Percentiles rank a stretch among this genome's conserved stretches.
phyloP scores from a whole-genome alignment of 352 stramenopile genomes.

The Vaucheria bursata region DNA sequence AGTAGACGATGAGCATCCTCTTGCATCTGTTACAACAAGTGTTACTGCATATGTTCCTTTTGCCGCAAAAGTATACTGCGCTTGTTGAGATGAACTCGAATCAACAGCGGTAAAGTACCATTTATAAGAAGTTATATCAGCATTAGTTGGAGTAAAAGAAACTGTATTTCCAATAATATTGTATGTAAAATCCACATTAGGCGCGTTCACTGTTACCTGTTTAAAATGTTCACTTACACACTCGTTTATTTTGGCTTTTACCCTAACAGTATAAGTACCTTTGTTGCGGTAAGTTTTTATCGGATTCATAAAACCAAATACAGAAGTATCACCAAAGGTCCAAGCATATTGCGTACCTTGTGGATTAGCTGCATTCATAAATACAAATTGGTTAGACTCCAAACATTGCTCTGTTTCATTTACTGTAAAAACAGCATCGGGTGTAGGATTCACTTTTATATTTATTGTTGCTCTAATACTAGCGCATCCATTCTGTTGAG shows the following conservation, averaged over 20 bases:
- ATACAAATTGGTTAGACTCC: slow-evolving; percentile 8
- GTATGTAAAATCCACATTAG: slow-evolving; percentile 8
- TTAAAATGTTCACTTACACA: slow-evolving; percentile 9
- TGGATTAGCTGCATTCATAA: slow-evolving; percentile 8
- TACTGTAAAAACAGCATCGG: slow-evolving; percentile 7
- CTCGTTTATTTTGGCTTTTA: slow-evolving; percentile 8
- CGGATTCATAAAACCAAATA: slow-evolving; percentile 8
- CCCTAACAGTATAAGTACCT: slow-evolving; percentile 7
- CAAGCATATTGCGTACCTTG: slow-evolving; percentile 6
- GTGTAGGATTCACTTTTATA: slow-evolving; percentile 8
- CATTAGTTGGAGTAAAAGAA: slow-evolving; percentile 8
- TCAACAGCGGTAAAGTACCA: slow-evolving; percentile 6
- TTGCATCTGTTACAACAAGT: slow-evolving; percentile 8
- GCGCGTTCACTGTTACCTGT: slow-evolving; percentile 4
- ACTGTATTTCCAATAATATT: slow-evolving; percentile 9
- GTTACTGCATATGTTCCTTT: slow-evolving; percentile 8
- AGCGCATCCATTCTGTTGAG: slow-evolving; percentile 5
- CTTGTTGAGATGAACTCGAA: slow-evolving; percentile 7
- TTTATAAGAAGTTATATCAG: slow-evolving; percentile 9
- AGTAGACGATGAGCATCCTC: slow-evolving; percentile 5
- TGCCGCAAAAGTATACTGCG: slow-evolving; percentile 5
- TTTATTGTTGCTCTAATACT: slow-evolving; percentile 9
- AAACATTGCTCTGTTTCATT: slow-evolving; percentile 8
- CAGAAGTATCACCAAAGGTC: slow-evolving; percentile 6
- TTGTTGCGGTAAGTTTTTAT: slow-evolving; percentile 8